Evolutionary conservation across 495 filamentous ascomycete species (phyloP).

Genomic region (Penicillium goetzii): DNA sequence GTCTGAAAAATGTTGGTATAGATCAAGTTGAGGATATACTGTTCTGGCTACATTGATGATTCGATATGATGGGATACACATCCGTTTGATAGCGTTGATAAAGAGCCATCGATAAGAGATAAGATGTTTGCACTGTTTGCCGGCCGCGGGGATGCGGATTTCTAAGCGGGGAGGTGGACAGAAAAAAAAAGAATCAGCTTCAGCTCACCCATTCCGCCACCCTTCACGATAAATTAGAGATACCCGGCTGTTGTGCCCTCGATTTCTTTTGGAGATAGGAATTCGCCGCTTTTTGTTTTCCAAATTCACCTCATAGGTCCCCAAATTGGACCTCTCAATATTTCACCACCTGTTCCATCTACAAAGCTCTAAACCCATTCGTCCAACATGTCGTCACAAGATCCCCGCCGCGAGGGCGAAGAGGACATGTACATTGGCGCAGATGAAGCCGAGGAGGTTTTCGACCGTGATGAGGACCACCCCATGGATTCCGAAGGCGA

Average conservation of each 20-base stretch:
- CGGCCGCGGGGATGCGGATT: conserved; percentile 45
- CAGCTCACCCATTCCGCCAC: conserved; percentile 21
- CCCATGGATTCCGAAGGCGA: conserved; percentile 70
- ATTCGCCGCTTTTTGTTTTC: neutral
- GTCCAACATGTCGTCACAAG: conserved; percentile 51
- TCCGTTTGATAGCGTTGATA: neutral
- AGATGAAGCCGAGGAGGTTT: conserved; percentile 72
- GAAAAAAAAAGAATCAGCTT: conserved; percentile 29
- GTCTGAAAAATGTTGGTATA: neutral
- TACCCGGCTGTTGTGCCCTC: neutral
- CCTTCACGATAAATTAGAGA: conserved; percentile 9
- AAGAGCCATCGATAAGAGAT: conserved; percentile 3
- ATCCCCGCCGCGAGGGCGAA: conserved; percentile 55
- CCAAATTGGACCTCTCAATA: neutral
- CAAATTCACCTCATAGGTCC: neutral
- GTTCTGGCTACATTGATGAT: neutral
- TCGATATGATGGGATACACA: neutral
- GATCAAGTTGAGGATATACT: neutral
- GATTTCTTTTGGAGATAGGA: conserved; percentile 8
- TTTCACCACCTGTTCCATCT: neutral
- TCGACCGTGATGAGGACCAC: conserved; percentile 69
- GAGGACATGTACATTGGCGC: conserved; percentile 64
- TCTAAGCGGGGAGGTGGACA: conserved; percentile 44
- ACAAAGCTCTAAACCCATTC: neutral
- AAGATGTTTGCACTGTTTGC: conserved; percentile 43